phyloP scores from a whole-genome alignment of 768 basidiomycete genomes.

The Omphalotus guepiniiformis region DNA sequence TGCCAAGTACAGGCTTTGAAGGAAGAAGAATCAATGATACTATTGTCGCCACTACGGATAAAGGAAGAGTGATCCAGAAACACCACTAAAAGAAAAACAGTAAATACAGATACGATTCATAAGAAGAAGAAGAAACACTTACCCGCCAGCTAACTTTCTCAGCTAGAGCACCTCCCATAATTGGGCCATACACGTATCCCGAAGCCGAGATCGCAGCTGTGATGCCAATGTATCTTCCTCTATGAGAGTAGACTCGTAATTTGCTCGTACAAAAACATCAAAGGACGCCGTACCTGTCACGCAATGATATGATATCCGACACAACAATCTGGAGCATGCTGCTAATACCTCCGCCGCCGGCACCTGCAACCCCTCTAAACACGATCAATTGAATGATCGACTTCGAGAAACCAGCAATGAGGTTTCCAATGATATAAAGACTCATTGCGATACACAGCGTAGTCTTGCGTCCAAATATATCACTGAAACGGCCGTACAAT shows the following conservation, averaged over 20 bases:
- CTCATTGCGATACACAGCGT: conserved; percentile 53
- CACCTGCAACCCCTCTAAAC: conserved; percentile 63
- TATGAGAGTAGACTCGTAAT: conserved; percentile 16
- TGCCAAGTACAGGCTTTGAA: conserved; percentile 62
- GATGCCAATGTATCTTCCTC: conserved; percentile 77
- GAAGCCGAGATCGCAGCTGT: conserved; percentile 54
- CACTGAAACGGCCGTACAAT: conserved; percentile 57
- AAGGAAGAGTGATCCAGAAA: conserved; percentile 68
- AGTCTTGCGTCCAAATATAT: conserved; percentile 64
- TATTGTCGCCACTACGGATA: conserved; percentile 47
- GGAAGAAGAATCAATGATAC: conserved; percentile 63
- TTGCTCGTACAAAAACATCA: background rate
- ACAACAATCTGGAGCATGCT: conserved; percentile 70
- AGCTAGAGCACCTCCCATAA: conserved; percentile 62
- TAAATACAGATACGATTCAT: background rate
- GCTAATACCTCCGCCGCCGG: conserved; percentile 67
- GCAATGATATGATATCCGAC: conserved; percentile 67
- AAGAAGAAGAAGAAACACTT: conserved; percentile 16
- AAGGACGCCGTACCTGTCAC: conserved; percentile 43
- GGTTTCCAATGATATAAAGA: conserved; percentile 62
- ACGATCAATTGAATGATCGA: conserved; percentile 66
- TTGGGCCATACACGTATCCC: conserved; percentile 63
- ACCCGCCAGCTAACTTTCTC: conserved; percentile 63
- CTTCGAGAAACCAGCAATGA: conserved; percentile 63
- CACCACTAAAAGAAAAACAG: conserved; percentile 49